Conservation (phyloP, 2,329 filamentous ascomycete genomes). For the Penicillium sp. region DNA sequence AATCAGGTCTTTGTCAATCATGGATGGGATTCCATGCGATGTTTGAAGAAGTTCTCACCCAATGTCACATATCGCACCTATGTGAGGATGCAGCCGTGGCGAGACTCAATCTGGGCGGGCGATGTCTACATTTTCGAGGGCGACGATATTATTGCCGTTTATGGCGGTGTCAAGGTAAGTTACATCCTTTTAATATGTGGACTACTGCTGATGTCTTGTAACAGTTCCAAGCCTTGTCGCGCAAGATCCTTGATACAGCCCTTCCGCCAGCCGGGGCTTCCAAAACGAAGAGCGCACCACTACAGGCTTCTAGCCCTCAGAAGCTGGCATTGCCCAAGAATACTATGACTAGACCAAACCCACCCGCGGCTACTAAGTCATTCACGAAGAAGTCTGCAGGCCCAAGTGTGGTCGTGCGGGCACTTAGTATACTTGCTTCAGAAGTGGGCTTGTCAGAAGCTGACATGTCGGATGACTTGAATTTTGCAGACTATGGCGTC, state of each 20-base stretch:
- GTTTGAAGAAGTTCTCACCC: constrained; percentile 57
- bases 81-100: constrained; percentile 62
- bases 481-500: constrained; percentile 66
- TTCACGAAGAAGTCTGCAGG: constrained; percentile 34
- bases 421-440: constrained; percentile 46
- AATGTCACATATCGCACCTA: constrained; percentile 63
- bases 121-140: constrained; percentile 66
- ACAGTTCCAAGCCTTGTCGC: constrained; percentile 48
- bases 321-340: constrained; percentile 32
- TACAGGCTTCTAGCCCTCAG: constrained; percentile 30
- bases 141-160: constrained; percentile 62
- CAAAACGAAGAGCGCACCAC: constrained; percentile 29
- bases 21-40: constrained; percentile 65
- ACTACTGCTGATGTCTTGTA: constrained; percentile 5
- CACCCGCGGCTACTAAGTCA: constrained; percentile 30
- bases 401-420: constrained; percentile 38
- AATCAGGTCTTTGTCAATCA: constrained; percentile 67
- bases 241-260: constrained; percentile 47
- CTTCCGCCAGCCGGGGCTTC: constrained; percentile 42
- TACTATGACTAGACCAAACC: constrained; percentile 31
- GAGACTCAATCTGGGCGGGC: constrained; percentile 60
- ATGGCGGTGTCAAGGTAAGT: constrained; percentile 50
- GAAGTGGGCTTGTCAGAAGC: constrained; percentile 62
- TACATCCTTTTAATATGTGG: constrained; percentile 4
- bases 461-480: constrained; percentile 64